Evolutionary conservation across 1,139 yeast species (phyloP), one percentile per base, ranked within the genome.

Genomic region (Diutina catenulata): DNA sequence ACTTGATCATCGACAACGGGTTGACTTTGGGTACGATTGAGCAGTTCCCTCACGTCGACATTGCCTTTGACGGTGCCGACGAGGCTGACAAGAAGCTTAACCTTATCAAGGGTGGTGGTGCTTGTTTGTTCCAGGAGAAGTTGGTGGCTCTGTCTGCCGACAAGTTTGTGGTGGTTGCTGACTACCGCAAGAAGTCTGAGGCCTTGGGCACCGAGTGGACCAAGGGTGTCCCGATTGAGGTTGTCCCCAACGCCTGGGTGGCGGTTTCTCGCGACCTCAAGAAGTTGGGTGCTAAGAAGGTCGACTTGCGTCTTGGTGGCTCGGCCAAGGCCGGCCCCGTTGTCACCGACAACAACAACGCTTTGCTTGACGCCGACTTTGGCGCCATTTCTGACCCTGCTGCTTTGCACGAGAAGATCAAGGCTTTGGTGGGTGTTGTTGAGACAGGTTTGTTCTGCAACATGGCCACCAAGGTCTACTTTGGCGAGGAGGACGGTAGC

Each of bases 11-110:
- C 42, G 81, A 75, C 40, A 88, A 87, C 49, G 94, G 94, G 0
- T 68, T 93, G 47, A 69, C 57, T 28, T 67, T 88, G 47, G 95
- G 94, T 1, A 64, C 82, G 5, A 75, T 91, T 46, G 97, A 91
- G 52, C 88, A 84, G 61, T 79, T 64, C 49, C 77, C 87, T 2
- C 69, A 70, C 24, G 63, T 93, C 33, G 98, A 91, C 54, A 76
- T 91, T 49, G 95, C 95, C 3, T 91, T 93, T 55, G 99, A 93
- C 57, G 99, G 99, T 33, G 98, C 98, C 7, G 99, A 93, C 59
- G 99, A 93, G 57, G 93, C 88, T 41, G 98, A 91, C 55, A 54
- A 74, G 6, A 53, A 68, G 15, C 68, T 91, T 49, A 84, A 87
- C 53, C 76, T 91, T 51, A 93, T 93, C 57, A 93, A 93, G 61